phyloP scores from a whole-genome alignment of 1,284 basidiomycete species.

The Baeospora myosura region DNA sequence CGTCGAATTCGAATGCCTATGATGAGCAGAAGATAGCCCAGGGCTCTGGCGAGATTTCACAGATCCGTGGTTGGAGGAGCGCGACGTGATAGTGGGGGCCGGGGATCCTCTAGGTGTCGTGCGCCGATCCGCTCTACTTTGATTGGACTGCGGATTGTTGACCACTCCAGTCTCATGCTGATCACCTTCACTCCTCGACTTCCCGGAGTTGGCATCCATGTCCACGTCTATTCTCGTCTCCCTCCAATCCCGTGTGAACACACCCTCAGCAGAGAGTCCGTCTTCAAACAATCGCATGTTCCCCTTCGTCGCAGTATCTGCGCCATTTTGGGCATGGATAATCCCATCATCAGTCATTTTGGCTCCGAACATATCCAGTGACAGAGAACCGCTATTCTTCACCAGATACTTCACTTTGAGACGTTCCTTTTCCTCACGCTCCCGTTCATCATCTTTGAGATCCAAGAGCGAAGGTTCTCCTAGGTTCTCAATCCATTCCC shows the following conservation, averaged over 20 bases:
- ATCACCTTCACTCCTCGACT: neutral
- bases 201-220: conserved; percentile 9
- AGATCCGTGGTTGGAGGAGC: conserved; percentile 36
- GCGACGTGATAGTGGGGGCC: conserved; percentile 38
- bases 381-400: conserved; percentile 64
- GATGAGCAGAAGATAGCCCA: conserved; percentile 18
- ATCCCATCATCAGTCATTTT: conserved; percentile 56
- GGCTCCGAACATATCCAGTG: conserved; percentile 64
- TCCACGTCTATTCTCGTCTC: conserved; percentile 45
- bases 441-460: conserved; percentile 31
- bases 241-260: conserved; percentile 70
- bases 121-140: conserved; percentile 12
- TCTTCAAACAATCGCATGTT: conserved; percentile 57
- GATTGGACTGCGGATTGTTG: neutral
- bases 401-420: conserved; percentile 30
- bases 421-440: conserved; percentile 30
- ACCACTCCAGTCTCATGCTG: neutral
- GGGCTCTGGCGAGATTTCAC: conserved; percentile 38
- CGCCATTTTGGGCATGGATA: conserved; percentile 17
- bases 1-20: conserved; percentile 30
- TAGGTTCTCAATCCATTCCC: conserved; percentile 79
- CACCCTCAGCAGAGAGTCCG: conserved; percentile 47
- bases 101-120: conserved; percentile 35
- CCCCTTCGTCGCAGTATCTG: conserved; percentile 30
- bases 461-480: conserved; percentile 45